Evolutionary conservation across 768 basidiomycete genomes (phyloP), one percentile per base, ranked within the genome.

Genomic region (Lepiota venenata): DNA sequence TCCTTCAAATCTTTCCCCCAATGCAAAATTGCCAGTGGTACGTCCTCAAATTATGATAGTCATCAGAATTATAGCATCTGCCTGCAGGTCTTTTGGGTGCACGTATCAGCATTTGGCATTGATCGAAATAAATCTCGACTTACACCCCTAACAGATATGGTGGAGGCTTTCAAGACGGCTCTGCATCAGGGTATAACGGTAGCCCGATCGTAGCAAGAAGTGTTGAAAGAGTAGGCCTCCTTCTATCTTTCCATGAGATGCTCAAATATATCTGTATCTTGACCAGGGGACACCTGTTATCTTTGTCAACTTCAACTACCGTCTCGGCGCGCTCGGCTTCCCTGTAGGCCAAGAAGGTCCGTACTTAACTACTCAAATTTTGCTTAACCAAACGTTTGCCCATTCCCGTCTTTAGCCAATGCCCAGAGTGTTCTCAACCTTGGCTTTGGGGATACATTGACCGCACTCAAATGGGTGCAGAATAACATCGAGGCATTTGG

Each of bases 401-500:
- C 14, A 27, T 16, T 15, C 22, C 32, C 8, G 47, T 20, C 4
- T 5, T 10, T 20, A 68, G 79, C 79, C 15, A 65, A 62, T 4
- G 57, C 63, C 12, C 64, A 66, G 4, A 68, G 66, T 9, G 70
- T 72, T 1, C 66, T 78, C 8, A 80, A 80, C 58, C 67, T 81
- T 22, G 80, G 71, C 1, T 65, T 82, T n/a, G 69, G 66, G 27
- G 80, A 83, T 57, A 71, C 77, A 59, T 59, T 73, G 12, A 55
- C 69, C 27, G 80, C 78, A 1, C 61, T 81, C 9, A 57, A 71
- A 57, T 83, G 79, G 86, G 76, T 87, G 0, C 81, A 86, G 58
- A 64, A 73, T 20, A 80, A 88, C 58, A 84, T 87, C 42, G 70
- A 59, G 12, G 64, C 65, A 0, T 88, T 87, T 57, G 85, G 87